Evolutionary conservation across 345 rosid species (phyloP).

Genomic region (Eucalyptus marginata): DNA sequence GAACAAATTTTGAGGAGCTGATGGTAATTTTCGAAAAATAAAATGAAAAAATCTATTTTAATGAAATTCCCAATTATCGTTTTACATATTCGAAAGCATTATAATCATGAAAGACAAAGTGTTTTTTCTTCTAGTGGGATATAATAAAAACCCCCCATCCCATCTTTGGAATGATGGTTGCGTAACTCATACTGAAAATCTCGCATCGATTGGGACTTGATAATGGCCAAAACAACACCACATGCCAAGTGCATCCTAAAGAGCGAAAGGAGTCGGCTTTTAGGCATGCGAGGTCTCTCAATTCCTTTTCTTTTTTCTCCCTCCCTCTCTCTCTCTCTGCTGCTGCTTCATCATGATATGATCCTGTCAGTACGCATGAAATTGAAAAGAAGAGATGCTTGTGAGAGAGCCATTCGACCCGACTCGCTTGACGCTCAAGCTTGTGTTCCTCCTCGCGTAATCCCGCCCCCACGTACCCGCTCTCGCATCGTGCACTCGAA

Average conservation of each 20-base stretch:
- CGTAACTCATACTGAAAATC: not conserved
- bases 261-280: not conserved
- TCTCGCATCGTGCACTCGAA: not conserved
- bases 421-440: not conserved
- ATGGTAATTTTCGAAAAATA: too few relatives aligned
- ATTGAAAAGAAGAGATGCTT: not conserved
- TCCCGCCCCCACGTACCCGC: not conserved
- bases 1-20: not conserved
- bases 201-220: not conserved
- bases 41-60: rapidly evolving
- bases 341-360: not conserved
- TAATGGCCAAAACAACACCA: not conserved
- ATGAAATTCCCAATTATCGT: not conserved
- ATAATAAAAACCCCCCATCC: not conserved
- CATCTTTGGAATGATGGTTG: not conserved
- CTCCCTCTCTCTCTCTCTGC: not conserved
- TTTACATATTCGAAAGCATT: not conserved
- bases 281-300: not conserved
- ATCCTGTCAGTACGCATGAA: not conserved
- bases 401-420: not conserved
- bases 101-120: not conserved
- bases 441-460: not conserved
- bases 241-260: not conserved
- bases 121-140: not conserved
- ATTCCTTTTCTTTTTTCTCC: not conserved